Base-by-base conservation (phyloP, 176 grass and related monocot species). In the Paspalum notatum region DNA sequence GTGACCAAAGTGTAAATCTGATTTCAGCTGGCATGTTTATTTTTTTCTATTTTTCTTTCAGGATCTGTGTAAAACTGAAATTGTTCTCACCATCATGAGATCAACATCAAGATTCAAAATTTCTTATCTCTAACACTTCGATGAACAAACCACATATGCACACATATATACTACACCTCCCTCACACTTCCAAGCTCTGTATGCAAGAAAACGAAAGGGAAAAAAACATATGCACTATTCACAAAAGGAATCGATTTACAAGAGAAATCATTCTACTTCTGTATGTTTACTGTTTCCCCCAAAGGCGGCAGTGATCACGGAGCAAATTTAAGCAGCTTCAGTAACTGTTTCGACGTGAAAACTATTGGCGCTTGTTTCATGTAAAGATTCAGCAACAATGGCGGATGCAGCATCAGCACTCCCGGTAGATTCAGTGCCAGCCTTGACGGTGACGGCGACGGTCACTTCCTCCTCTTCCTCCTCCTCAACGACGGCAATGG, bases 401-500 rank as follows among this genome's bases (percentile, higher is more conserved):
- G 54, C 14, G 17, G 48, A 21, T 11, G n/a, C 21, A 12, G 38
- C 41, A 40, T 40, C 81, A 47, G 6, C 76, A 40, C 14, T 22
- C 37, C 53, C 20, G 16, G 47, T 52, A 12, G 62, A 62, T 38
- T 61, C 76, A 8, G 18, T 44, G 2, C 6, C 68, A 60, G 21
- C 16, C 0, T 13, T 17, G 51, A 9, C 68, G 18, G 32, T 10
- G 32, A 68, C 60, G 7, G 27, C 12, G 16, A 38, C 50, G 24
- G 41, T 16, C n/a, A 37, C 12, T 12, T 38, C 69, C 20, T 66
- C 77, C 13, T 45, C 85, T 0, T 80, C 84, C 25, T 17, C 63
- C 60, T 88, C 86, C 12, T 13, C 46, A n/a, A 82, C 72, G 4
- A 45, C 78, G 0, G 71, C 17, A 7, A 76, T n/a, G 6, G 52